Evolutionary conservation across 73 alveolate species (phyloP), one percentile per base, ranked within the genome.

Genomic region (Paramecium octaurelia): DNA sequence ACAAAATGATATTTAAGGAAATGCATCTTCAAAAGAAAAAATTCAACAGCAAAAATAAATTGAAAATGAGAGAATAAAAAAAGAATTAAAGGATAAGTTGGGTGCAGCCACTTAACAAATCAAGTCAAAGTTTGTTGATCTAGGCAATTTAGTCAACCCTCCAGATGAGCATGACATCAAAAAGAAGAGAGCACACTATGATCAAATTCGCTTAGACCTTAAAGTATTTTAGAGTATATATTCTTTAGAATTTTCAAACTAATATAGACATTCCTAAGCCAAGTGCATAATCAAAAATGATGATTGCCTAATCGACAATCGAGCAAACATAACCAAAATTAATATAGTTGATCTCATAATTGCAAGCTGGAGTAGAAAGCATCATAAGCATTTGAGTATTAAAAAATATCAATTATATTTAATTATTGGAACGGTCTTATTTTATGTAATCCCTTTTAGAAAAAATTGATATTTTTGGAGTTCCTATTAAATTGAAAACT

Each of bases 111-210:
- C 58, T 29, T 4, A 70, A 18, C 3, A 70, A 34, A 38, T 34
- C 14, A 70, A n/a, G 7, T 23, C 54, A 8, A 70, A 34, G 12
- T 70, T 70, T 70, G 57, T 70, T 31, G 86, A 70, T 24, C 16
- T 70, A 34, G 58, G 57, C 9, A 31, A 70, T 31, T 5, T 29
- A 34, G 57, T 70, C 10, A 70, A 29, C 27, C 14, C 57, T 34
- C 86, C 86, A 70, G 86, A 70, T 11, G 86, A 70, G 27, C 31
- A 31, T n/a, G 86, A 70, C 5, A 70, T 70, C 8, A 70, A 34
- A 16, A 70, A 34, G n/a, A 70, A 70, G 4, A 27, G 86, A 31
- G 34, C 27, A 70, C 11, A 2, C 31, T 70, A 70, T 34, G 86
- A 70, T 70, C 16, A 70, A 70, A 38, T 70, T 59, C 77, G 77